These are phyloP conservation scores for Vigna unguiculata DNA, from an alignment of 306 rosid genomes.

Conservation along the genomic window DNA sequence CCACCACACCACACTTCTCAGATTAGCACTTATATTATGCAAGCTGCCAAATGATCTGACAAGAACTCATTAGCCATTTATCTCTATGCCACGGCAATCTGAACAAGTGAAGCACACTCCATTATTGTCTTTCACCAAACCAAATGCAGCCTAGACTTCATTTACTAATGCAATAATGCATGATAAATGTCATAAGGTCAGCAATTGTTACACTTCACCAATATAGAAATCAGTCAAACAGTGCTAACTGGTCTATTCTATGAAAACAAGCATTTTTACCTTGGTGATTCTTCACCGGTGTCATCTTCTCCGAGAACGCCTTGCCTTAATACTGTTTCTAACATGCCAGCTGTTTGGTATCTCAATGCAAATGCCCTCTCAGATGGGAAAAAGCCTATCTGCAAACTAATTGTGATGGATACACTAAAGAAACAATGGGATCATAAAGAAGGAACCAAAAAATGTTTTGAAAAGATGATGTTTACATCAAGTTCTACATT, in stretches of 20 bases:
- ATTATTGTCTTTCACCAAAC: constrained; percentile 18
- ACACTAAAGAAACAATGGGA: constrained; percentile 64
- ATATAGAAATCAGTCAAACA: constrained; percentile 25
- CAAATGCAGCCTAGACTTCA: constrained; percentile 27
- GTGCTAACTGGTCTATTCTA: constrained; percentile 17
- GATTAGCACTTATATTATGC: constrained; percentile 8
- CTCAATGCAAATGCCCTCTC: constrained; percentile 90
- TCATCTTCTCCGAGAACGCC: constrained; percentile 98
- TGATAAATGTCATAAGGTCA: constrained; percentile 22
- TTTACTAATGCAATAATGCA: not conserved
- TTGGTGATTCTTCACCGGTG: constrained; percentile 92
- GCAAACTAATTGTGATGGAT: constrained; percentile 81
- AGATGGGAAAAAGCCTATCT: constrained; percentile 89
- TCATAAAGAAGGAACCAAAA: constrained; percentile 33
- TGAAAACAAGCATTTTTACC: constrained; percentile 53
- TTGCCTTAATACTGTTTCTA: constrained; percentile 83
- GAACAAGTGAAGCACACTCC: not conserved
- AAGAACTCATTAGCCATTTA: constrained; percentile 8
- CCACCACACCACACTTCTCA: not conserved
- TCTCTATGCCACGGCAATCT: constrained; percentile 7
- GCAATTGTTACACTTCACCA: constrained; percentile 5
- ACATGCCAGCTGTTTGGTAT: constrained; percentile 97
- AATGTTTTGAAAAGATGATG: not conserved
- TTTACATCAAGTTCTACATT: constrained; percentile 3
- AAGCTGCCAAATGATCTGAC: not conserved